Conservation (phyloP, 2,329 filamentous ascomycete species). For the Aureobasidium sp. region DNA sequence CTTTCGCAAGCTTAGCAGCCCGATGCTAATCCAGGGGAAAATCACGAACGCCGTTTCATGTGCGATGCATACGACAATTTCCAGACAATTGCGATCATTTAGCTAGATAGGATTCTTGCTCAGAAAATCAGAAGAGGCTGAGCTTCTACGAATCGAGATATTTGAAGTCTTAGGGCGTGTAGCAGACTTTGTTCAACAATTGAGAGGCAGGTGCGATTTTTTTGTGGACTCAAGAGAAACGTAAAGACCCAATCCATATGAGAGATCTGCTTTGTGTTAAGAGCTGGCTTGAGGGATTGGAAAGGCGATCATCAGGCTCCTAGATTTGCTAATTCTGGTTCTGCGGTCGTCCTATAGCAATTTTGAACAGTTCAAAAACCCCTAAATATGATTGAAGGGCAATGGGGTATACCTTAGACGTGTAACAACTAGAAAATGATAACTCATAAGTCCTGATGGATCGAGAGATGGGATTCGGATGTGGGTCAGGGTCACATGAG, state of each 20-base stretch:
- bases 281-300: neutral
- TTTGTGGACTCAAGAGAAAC: neutral
- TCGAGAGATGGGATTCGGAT: neutral
- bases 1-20: neutral
- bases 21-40: neutral
- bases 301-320: neutral
- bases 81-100: neutral
- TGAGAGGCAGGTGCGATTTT: neutral
- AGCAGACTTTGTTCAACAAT: neutral
- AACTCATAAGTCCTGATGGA: neutral
- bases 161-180: neutral
- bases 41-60: neutral
- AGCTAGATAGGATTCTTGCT: neutral
- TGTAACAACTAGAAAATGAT: too few relatives aligned
- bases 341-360: neutral
- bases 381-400: too few relatives aligned
- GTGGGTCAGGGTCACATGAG: neutral
- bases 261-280: neutral
- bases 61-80: neutral
- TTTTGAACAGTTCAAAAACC: neutral
- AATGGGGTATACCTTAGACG: too few relatives aligned
- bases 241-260: neutral
- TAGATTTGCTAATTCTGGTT: neutral
- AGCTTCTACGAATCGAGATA: constrained; percentile 1
- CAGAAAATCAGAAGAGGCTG: neutral